A percentile compares a stretch with the other conserved stretches of the same genome.
These are phyloP conservation scores for Gossypium rotundifolium DNA, from an alignment of 345 rosid species.

Conservation along the genomic window DNA sequence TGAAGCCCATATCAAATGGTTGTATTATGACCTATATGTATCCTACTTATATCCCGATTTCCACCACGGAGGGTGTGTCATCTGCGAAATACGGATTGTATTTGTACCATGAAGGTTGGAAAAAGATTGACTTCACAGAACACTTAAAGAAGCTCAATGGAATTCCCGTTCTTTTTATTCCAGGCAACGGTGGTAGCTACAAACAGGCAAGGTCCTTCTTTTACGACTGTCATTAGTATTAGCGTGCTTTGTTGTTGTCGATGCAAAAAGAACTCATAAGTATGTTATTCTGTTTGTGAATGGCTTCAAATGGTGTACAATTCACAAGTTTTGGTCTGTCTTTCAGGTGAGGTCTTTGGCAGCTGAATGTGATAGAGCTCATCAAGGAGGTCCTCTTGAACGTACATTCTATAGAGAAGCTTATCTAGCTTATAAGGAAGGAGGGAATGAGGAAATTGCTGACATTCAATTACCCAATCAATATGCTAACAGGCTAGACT, in stretches of 20 bases:
- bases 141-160: constrained; percentile 81
- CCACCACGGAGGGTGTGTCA: constrained; percentile 32
- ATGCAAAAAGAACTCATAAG: neutral
- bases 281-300: neutral
- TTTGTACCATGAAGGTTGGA: constrained; percentile 98
- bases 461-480: constrained; percentile 54
- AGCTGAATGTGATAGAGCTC: constrained; percentile 93
- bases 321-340: constrained; percentile 8
- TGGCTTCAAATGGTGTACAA: neutral
- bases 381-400: constrained; percentile 79
- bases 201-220: constrained; percentile 60
- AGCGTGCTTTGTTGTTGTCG: neutral
- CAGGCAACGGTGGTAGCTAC: constrained; percentile 96
- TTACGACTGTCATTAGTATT: neutral
- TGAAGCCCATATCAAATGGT: constrained; percentile 76
- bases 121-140: constrained; percentile 72
- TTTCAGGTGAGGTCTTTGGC: constrained; percentile 86
- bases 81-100: constrained; percentile 65
- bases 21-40: constrained; percentile 97
- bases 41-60: constrained; percentile 88
- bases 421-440: constrained; percentile 41
- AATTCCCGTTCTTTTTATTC: constrained; percentile 91
- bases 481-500: constrained; percentile 62
- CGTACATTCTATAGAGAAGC: constrained; percentile 71
- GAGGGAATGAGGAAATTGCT: constrained; percentile 33